Conservation (phyloP, 2,329 filamentous ascomycete species). For the Hymenoscyphus repandus region DNA sequence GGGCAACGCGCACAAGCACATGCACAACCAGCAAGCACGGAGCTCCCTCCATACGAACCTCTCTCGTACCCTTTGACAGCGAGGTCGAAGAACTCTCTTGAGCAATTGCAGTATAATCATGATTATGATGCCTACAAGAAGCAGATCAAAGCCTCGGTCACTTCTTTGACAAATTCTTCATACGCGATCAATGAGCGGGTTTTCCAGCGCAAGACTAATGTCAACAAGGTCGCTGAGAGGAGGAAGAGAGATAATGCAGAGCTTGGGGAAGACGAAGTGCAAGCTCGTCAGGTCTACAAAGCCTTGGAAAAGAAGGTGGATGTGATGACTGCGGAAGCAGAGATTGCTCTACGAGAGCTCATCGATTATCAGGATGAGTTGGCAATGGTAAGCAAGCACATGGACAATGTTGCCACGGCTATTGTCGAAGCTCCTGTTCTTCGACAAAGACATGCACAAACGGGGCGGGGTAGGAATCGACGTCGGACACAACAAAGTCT, state of each 20-base stretch:
- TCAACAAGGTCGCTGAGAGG: slow-evolving; percentile 23
- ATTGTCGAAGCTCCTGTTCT: slow-evolving; percentile 13
- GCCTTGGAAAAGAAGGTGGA: slow-evolving; percentile 42
- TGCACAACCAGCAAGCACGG: slow-evolving; percentile 15
- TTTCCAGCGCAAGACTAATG: slow-evolving; percentile 20
- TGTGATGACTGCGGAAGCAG: slow-evolving; percentile 48
- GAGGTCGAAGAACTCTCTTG: slow-evolving; percentile 41
- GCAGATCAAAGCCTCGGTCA: slow-evolving; percentile 41
- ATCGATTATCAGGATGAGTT: slow-evolving; percentile 51
- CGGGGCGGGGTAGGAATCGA: slow-evolving; percentile 23
- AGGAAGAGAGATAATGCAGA: slow-evolving; percentile 28
- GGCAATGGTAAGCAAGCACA: slow-evolving; percentile 23
- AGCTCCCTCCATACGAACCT: slow-evolving; percentile 46
- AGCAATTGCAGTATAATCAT: slow-evolving; percentile 37
- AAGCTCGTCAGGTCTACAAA: slow-evolving; percentile 36
- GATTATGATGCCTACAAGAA: slow-evolving; percentile 40
- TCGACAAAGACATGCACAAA: slow-evolving; percentile 30
- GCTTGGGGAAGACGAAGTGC: slow-evolving; percentile 30
- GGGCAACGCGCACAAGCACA: slow-evolving; percentile 8
- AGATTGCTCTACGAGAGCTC: slow-evolving; percentile 50
- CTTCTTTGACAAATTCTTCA: slow-evolving; percentile 43
- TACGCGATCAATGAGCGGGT: slow-evolving; percentile 52
- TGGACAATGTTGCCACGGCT: slow-evolving; percentile 31
- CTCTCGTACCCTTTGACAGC: slow-evolving; percentile 46
- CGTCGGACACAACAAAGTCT: no score